Base-by-base conservation (phyloP, 2,329 filamentous ascomycete genomes). In the Fonsecaea pedrosoi region DNA sequence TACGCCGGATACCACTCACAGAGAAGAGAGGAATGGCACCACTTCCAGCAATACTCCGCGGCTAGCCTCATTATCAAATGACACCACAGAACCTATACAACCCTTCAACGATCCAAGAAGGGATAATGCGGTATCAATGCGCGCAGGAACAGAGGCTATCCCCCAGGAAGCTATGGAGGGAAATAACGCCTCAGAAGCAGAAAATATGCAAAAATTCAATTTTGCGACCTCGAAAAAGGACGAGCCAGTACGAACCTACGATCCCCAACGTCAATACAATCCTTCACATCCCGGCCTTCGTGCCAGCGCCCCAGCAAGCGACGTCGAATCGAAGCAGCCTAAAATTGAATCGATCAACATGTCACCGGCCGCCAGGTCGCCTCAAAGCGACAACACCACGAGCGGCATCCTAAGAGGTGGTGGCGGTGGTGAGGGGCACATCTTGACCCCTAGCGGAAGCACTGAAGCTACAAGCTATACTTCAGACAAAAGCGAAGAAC, bases 51-150 rank as follows among this genome's bases (percentile, higher is more conserved):
- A 57, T 40, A 70, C 65, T 10, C 68, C 68, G 9, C 60, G 45
- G 38, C 34, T 62, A 57, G 35, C 50, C 12, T 9, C 40, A n/a
- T 25, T 64, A 21, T 32, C 37, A 12, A 35, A 42, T 13, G 65
- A 70, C 25, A 8, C 60, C 13, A 53, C 64, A 15, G 63, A 62
- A 45, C 66, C 63, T 13, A 6, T 62, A 21, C 60, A 64, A 42
- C 58, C 65, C 15, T 62, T 70, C 9, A 53, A 62, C n/a, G 70
- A 73, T 54, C 64, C 40, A 21, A 58, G 63, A 21, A 64, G 70
- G 50, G 71, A 73, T 55, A 37, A 67, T 34, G 66, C 53, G 6
- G 66, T 69, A 12, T 73, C 71, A 4, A 73, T 73, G 71, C 68
- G 70, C 42, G 70, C 70, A n/a, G 71, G 71, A n/a, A 67, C 55